phyloP scores from a whole-genome alignment of 306 rosid species.

The Clitoria ternatea region DNA sequence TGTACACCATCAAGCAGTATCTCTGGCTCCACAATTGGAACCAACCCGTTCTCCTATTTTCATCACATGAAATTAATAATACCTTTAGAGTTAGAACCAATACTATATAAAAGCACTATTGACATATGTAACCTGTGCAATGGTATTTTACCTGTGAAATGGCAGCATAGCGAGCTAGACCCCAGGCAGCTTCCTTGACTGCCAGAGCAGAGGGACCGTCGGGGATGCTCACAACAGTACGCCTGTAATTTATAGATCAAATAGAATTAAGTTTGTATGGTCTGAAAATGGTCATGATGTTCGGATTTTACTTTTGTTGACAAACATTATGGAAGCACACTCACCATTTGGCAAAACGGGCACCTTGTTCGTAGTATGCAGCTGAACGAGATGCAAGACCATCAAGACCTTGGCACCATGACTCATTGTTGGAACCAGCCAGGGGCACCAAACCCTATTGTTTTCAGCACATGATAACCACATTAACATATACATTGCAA shows the following conservation, averaged over 20 bases:
- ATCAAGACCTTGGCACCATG: conserved; percentile 98
- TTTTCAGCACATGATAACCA: conserved; percentile 7
- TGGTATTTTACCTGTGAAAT: conserved; percentile 64
- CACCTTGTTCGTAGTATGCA: conserved; percentile 90
- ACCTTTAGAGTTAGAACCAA: not conserved
- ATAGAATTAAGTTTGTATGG: not conserved
- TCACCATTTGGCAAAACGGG: conserved; percentile 82
- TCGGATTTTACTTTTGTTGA: not conserved
- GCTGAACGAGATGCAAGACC: conserved; percentile 89
- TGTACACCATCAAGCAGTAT: conserved; percentile 97
- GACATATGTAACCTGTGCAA: not conserved
- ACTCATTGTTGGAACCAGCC: conserved; percentile 75
- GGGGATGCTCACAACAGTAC: conserved; percentile 89
- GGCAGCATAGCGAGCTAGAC: conserved; percentile 97
- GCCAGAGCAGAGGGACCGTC: conserved; percentile 97
- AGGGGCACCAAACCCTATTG: conserved; percentile 67
- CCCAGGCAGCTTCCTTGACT: conserved; percentile 59
- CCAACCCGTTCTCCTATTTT: conserved; percentile 37
- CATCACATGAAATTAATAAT: not conserved
- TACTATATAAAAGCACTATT: not conserved
- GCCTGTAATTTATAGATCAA: conserved; percentile 35
- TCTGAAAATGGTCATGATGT: not conserved
- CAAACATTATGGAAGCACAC: not conserved
- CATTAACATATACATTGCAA: not conserved
- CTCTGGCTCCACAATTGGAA: conserved; percentile 97